A percentile compares a stretch with the other conserved stretches of the same genome.
Conservation (phyloP, 2,329 filamentous ascomycete genomes). For the Geosmithia flava region DNA sequence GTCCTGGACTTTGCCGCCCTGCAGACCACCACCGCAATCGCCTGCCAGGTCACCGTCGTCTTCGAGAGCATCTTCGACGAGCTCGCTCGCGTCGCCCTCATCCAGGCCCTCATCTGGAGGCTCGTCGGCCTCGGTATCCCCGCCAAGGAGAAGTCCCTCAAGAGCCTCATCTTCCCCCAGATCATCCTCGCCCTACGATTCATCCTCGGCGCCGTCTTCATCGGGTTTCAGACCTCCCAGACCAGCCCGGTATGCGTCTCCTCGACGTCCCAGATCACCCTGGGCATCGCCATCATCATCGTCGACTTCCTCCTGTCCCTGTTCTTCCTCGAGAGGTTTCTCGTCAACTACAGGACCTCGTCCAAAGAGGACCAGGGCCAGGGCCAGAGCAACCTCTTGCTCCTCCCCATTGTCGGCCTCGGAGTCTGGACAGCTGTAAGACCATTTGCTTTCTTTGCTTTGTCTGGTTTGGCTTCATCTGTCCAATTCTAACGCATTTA, state of each 20-base stretch:
- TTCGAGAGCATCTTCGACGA: conserved; percentile 46
- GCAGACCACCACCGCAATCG: conserved; percentile 26
- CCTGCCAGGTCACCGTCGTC: conserved; percentile 38
- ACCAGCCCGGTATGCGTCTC: conserved; percentile 36
- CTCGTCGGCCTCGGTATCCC: conserved; percentile 22
- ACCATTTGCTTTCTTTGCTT: too few relatives aligned
- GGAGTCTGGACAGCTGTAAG: conserved; percentile 42
- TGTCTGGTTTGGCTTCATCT: too few relatives aligned
- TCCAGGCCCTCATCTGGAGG: conserved; percentile 40
- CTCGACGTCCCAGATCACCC: conserved; percentile 26
- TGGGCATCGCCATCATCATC: conserved; percentile 31
- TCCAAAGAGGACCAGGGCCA: conserved; percentile 11
- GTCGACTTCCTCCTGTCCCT: conserved; percentile 32
- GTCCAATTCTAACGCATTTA: not conserved
- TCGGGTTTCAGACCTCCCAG: conserved; percentile 39
- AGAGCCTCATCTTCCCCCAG: conserved; percentile 29
- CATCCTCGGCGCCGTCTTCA: conserved; percentile 39
- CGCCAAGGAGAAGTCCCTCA: conserved; percentile 15
- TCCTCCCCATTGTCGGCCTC: conserved; percentile 28
- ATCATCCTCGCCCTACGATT: conserved; percentile 33
- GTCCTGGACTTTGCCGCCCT: conserved; percentile 36
- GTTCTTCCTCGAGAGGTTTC: conserved; percentile 24
- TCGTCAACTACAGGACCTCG: not conserved
- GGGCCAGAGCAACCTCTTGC: conserved; percentile 21
- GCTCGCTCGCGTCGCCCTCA: conserved; percentile 36